Percentiles rank a stretch among this genome's conserved stretches.
Conservation (phyloP, 2,329 filamentous ascomycete genomes). For the Davidsoniella australis region DNA sequence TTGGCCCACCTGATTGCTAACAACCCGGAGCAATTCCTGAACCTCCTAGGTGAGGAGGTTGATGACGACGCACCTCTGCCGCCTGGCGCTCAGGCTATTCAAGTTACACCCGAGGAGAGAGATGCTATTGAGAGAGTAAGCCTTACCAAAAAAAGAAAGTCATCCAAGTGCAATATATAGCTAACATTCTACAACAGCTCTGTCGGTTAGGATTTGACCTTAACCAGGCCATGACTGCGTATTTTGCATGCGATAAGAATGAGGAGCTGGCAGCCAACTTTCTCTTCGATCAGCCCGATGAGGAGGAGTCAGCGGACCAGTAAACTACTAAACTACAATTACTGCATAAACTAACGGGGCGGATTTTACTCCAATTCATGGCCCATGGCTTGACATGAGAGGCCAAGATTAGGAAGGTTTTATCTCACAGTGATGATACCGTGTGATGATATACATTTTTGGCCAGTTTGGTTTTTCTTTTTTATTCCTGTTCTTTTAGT, state of each 20-base stretch:
- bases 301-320: constrained; percentile 38
- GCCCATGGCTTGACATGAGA: too few species aligned
- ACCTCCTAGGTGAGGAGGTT: constrained; percentile 71
- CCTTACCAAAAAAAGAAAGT: background rate
- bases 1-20: constrained; percentile 81
- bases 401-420: too few species aligned
- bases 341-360: background rate
- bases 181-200: constrained; percentile 34
- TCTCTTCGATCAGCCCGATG: constrained; percentile 90
- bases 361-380: background rate
- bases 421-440: too few species aligned
- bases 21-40: constrained; percentile 85
- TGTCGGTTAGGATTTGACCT: constrained; percentile 86
- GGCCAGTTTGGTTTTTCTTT: background rate
- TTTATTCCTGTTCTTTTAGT: background rate
- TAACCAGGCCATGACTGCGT: constrained; percentile 89
- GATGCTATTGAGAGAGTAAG: constrained; percentile 87
- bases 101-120: constrained; percentile 87
- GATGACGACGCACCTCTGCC: constrained; percentile 73
- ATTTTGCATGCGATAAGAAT: constrained; percentile 99
- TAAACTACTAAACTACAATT: constrained; percentile 1
- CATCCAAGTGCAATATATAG: background rate
- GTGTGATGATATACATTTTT: too few species aligned
- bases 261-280: constrained; percentile 97
- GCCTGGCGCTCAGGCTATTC: constrained; percentile 75